phyloP scores from a whole-genome alignment of 1,284 basidiomycete genomes.

The Takashimella koratensis region DNA sequence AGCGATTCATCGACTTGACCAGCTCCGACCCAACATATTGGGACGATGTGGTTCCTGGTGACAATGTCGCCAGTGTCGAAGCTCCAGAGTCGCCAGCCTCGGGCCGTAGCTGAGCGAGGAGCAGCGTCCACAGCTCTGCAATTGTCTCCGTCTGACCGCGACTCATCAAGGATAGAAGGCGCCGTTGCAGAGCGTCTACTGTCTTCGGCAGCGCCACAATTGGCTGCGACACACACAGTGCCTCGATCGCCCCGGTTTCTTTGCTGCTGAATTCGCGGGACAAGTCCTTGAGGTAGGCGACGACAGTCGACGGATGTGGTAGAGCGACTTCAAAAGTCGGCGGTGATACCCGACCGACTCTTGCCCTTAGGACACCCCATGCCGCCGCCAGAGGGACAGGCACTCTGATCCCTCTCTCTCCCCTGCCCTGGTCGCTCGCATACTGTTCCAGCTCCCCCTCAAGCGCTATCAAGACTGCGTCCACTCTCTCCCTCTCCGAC shows the following conservation, averaged over 20 bases:
- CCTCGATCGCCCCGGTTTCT: background rate
- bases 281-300: background rate
- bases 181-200: conserved; percentile 1
- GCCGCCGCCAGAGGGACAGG: conserved; percentile 6
- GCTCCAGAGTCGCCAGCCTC: too few relatives aligned
- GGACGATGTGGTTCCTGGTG: too few relatives aligned
- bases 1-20: too few relatives aligned
- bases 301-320: background rate
- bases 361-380: conserved; percentile 10
- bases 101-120: too few relatives aligned
- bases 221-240: too few relatives aligned
- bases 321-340: conserved; percentile 1
- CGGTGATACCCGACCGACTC: conserved; percentile 1
- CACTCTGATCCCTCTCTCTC: background rate
- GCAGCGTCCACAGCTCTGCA: background rate
- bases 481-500: background rate
- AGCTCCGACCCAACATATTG: too few relatives aligned
- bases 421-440: background rate
- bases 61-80: too few relatives aligned
- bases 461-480: conserved; percentile 3
- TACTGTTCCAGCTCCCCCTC: conserved; percentile 6
- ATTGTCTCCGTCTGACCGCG: background rate
- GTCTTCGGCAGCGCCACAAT: conserved; percentile 1
- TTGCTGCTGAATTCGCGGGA: background rate
- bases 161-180: conserved; percentile 4